phyloP scores from a whole-genome alignment of 2,329 filamentous ascomycete species.

The Botrytis tulipae region DNA sequence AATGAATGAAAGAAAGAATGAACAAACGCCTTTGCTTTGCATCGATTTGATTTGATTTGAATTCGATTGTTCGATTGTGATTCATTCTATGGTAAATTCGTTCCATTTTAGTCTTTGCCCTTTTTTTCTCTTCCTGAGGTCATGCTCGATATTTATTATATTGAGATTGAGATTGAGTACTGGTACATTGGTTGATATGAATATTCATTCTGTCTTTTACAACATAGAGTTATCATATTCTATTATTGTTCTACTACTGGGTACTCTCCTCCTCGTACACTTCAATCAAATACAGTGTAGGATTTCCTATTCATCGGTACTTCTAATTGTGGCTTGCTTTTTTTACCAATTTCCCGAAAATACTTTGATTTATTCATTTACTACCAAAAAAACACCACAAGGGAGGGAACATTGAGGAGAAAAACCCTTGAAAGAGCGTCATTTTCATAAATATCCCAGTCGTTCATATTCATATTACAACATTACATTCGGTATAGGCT shows the following conservation, averaged over 20 bases:
- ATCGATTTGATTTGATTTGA: neutral
- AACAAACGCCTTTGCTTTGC: neutral
- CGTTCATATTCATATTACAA: neutral
- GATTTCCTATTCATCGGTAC: neutral
- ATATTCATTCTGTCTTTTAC: neutral
- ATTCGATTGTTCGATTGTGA: neutral
- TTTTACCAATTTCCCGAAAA: neutral
- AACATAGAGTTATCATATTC: no score
- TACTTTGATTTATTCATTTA: neutral
- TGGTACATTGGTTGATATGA: neutral
- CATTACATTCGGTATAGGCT: neutral
- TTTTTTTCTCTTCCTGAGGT: neutral
- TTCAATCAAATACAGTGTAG: no score
- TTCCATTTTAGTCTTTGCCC: neutral
- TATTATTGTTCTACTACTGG: neutral
- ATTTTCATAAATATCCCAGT: conserved; percentile 4
- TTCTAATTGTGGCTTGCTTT: neutral
- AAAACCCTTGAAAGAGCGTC: neutral
- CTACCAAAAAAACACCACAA: neutral
- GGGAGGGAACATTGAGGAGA: neutral
- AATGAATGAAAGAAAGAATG: neutral
- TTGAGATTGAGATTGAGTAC: neutral
- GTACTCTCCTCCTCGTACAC: no score
- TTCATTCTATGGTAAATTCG: neutral
- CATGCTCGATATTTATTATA: neutral